Base-by-base conservation (phyloP, 2,329 filamentous ascomycete genomes). In the Aspergillus arachidicola region DNA sequence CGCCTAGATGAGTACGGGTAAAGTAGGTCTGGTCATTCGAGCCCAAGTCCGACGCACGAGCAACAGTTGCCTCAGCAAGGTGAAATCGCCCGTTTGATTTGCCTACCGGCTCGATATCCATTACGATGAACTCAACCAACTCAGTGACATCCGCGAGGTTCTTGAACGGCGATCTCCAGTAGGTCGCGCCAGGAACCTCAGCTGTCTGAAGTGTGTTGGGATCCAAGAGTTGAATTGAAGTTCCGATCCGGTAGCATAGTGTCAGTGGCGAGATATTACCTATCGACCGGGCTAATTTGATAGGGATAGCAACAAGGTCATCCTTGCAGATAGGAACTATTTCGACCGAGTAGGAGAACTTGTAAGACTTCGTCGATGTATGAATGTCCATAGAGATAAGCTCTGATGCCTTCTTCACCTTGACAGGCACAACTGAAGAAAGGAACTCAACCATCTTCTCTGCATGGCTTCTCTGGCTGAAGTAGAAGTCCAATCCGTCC, bases 401-500 rank as follows among this genome's bases (percentile, higher is more conserved):
- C 77, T 97, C 92, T 74, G 96, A 90, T n/a, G 90, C 91, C 72
- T 94, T 92, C 81, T 95, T 96, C 68, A 88, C 83, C 70, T 89
- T 87, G 63, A 93, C 86, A 0, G 95, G 93, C 1, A 89, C 87
- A 16, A 96, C 90, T 0, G 93, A 94, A 70, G 88, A 88, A 65
- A 97, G 82, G 77, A 97, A 96, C 78, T 98, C 94, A 65, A 96
- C 87, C 76, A 97, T 94, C 73, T 92, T 93, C 74, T 96, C 93
- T 9, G 94, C 94, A 71, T 96, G 91, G 74, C 97, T 99, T 72
- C 92, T 86, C 63, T 91, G 89, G 0, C 92, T 86, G 75, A 95
- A 99, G 84, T 90, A 99, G 78, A 99, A 99, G 77, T 99, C 95
- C 64, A 99, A 89, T 1, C 95, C 95, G 71, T 97, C 93, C 79